These are phyloP conservation scores for Solanum lycopersicoides DNA, from an alignment of 257 asterid genomes.

Conservation along the genomic window DNA sequence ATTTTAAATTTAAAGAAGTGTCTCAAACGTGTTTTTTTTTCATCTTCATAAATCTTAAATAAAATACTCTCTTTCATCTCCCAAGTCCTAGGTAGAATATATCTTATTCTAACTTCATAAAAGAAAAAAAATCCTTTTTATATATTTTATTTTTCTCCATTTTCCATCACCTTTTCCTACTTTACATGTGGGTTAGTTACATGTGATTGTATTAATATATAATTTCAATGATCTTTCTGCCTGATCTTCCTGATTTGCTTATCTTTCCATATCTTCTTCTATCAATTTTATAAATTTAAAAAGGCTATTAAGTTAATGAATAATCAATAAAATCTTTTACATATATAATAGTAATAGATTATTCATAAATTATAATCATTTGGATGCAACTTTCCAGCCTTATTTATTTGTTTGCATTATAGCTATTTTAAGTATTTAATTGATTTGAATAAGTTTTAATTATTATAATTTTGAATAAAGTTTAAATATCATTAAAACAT, in stretches of 20 bases:
- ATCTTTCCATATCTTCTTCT: neutral
- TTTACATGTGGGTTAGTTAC: too few species aligned
- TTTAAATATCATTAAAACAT: too few species aligned
- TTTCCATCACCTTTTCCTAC: too few species aligned
- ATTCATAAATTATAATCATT: too few species aligned
- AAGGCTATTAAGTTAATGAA: neutral
- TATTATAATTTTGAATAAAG: too few species aligned
- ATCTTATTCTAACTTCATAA: too few species aligned
- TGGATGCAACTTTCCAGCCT: neutral
- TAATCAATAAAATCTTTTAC: neutral
- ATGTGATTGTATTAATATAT: neutral
- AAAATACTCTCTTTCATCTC: neutral
- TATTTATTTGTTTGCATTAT: neutral
- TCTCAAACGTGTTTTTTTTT: neutral
- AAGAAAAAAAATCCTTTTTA: too few species aligned
- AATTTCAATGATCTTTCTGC: neutral
- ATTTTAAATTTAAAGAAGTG: too few species aligned
- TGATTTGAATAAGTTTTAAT: neutral
- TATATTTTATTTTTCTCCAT: too few species aligned
- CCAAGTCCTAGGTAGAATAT: neutral
- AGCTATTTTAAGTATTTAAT: too few species aligned
- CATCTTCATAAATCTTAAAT: neutral
- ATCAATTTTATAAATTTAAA: neutral
- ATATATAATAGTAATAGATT: neutral
- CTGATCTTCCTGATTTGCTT: neutral